These are phyloP conservation scores for Blastobotrys illinoisensis DNA, from an alignment of 1,139 yeast genomes.

Conservation along the genomic window DNA sequence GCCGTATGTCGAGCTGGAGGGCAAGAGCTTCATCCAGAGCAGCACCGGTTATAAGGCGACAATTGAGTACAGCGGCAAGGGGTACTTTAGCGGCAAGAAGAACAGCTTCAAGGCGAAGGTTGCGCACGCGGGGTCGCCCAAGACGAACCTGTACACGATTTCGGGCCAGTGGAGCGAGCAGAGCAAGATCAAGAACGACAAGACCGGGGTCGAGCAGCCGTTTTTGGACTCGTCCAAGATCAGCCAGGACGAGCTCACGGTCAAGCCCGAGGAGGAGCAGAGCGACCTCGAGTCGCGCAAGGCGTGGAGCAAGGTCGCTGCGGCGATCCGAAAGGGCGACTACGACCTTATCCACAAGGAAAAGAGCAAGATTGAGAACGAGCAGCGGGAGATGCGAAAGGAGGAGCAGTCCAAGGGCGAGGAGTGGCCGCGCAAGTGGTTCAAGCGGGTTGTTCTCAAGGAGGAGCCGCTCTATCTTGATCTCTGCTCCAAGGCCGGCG, in stretches of 20 bases:
- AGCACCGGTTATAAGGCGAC: conserved; percentile 70
- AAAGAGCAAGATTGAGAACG: conserved; percentile 73
- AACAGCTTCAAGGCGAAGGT: conserved; percentile 85
- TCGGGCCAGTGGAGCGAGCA: conserved; percentile 89
- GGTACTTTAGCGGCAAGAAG: conserved; percentile 94
- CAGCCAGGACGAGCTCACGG: conserved; percentile 31
- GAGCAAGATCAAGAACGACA: conserved; percentile 43
- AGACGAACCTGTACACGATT: conserved; percentile 68
- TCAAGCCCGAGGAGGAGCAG: conserved; percentile 76
- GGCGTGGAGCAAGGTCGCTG: conserved; percentile 86
- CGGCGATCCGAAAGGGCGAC: conserved; percentile 71
- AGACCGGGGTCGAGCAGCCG: conserved; percentile 38
- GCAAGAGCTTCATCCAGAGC: conserved; percentile 73
- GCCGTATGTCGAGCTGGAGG: conserved; percentile 81
- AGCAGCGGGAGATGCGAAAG: conserved; percentile 75
- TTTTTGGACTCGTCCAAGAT: conserved; percentile 64
- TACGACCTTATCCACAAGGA: conserved; percentile 67
- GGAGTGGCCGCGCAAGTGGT: conserved; percentile 74
- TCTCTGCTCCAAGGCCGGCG: conserved; percentile 19
- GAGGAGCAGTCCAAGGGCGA: conserved; percentile 57
- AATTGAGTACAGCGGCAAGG: conserved; percentile 84
- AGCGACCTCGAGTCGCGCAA: conserved; percentile 68
- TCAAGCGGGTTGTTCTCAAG: conserved; percentile 30
- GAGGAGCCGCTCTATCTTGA: conserved; percentile 20
- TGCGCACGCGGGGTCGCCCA: conserved; percentile 49